These are phyloP conservation scores for Dryadomyces sulphureus DNA, from an alignment of 2,329 filamentous ascomycete species.

Conservation along the genomic window DNA sequence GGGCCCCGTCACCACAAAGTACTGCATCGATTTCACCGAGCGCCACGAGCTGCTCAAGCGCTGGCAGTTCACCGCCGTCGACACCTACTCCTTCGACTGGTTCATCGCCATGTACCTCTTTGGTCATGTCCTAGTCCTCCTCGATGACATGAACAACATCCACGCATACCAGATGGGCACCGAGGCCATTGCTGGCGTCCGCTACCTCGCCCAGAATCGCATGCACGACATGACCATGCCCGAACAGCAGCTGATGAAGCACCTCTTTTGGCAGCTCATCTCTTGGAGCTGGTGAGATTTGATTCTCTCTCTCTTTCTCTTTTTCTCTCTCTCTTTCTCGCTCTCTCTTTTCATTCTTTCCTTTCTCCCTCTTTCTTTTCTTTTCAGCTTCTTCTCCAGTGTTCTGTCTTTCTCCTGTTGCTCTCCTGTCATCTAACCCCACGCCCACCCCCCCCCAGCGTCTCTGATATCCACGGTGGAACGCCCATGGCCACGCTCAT, in stretches of 20 bases:
- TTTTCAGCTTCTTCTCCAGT: no score
- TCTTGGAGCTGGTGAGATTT: slow-evolving; percentile 9
- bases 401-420: no score
- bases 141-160: slow-evolving; percentile 5
- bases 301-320: no score
- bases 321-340: no score
- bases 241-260: slow-evolving; percentile 18
- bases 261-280: slow-evolving; percentile 21
- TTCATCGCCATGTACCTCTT: slow-evolving; percentile 23
- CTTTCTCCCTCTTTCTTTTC: no score
- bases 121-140: slow-evolving; percentile 12
- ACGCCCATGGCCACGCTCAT: neutral
- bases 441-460: no score
- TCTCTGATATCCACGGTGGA: neutral
- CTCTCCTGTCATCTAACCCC: no score
- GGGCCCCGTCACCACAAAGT: slow-evolving; percentile 11
- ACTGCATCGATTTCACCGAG: slow-evolving; percentile 17
- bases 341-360: no score
- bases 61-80: neutral
- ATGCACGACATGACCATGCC: slow-evolving; percentile 12
- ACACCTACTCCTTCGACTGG: slow-evolving; percentile 18
- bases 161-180: slow-evolving; percentile 9
- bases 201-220: slow-evolving; percentile 17
- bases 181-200: slow-evolving; percentile 16
- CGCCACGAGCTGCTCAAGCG: slow-evolving; percentile 13